Conservation (phyloP, 2,329 filamentous ascomycete genomes). For the Exophiala sideris region DNA sequence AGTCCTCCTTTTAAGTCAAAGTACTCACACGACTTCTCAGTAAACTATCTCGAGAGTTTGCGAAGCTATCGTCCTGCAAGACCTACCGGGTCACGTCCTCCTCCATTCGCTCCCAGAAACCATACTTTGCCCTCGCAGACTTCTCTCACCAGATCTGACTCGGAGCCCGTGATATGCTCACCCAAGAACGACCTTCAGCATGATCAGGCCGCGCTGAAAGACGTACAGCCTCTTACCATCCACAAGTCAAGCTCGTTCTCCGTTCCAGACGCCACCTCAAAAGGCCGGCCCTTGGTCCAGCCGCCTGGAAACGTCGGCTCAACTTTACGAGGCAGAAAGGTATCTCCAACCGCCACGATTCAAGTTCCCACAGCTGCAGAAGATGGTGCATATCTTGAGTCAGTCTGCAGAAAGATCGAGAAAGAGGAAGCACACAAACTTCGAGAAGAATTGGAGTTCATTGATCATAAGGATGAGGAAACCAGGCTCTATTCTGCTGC, state of each 20-base stretch:
- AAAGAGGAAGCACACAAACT: conserved; percentile 57
- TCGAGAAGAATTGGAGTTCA: conserved; percentile 55
- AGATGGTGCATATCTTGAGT: conserved; percentile 52
- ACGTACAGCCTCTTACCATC: conserved; percentile 7
- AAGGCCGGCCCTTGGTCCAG: conserved; percentile 39
- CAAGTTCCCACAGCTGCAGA: conserved; percentile 33
- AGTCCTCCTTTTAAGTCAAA: conserved; percentile 23
- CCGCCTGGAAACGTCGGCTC: conserved; percentile 33
- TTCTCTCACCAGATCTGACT: conserved; percentile 27
- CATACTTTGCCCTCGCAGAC: conserved; percentile 15
- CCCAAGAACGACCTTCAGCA: conserved; percentile 1
- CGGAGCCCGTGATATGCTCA: conserved; percentile 5
- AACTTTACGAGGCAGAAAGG: conserved; percentile 33
- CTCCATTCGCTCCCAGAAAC: conserved; percentile 39
- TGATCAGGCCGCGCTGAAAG: not conserved
- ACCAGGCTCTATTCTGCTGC: conserved; percentile 53
- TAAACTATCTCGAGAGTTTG: conserved; percentile 58
- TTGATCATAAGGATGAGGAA: conserved; percentile 57
- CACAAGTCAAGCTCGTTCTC: conserved; percentile 15
- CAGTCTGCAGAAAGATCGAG: conserved; percentile 54
- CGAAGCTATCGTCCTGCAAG: conserved; percentile 55
- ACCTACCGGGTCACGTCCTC: conserved; percentile 59
- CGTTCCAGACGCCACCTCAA: conserved; percentile 10
- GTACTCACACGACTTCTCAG: conserved; percentile 38
- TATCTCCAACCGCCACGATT: conserved; percentile 36